Conservation (phyloP, 2,329 filamentous ascomycete genomes). For the Trichothecium roseum region DNA sequence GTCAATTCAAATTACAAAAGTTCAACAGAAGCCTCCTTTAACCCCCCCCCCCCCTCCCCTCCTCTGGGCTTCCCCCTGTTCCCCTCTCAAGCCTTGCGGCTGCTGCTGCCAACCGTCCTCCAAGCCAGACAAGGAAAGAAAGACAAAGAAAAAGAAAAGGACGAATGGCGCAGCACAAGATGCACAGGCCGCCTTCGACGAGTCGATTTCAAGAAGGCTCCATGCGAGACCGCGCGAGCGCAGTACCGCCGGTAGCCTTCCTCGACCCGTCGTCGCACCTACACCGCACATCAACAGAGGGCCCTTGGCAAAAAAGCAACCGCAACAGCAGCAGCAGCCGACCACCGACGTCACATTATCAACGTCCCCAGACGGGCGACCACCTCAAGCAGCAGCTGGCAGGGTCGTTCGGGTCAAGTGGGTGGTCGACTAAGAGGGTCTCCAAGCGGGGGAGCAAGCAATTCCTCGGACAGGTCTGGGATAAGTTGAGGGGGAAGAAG, state of each 20-base stretch:
- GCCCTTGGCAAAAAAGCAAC: neutral
- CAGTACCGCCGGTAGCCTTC: conserved; percentile 59
- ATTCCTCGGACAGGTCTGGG: conserved; percentile 26
- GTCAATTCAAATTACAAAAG: no score
- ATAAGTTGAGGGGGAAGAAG: conserved; percentile 22
- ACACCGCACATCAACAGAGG: no score
- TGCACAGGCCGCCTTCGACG: conserved; percentile 22
- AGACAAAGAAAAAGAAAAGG: conserved; percentile 12
- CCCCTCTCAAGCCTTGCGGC: no score
- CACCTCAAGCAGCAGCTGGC: conserved; percentile 4
- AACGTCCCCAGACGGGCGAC: conserved; percentile 1
- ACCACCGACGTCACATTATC: neutral
- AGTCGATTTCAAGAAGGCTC: conserved; percentile 68
- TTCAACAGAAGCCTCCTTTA: no score
- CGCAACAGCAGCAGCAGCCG: conserved; percentile 5
- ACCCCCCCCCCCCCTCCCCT: no score
- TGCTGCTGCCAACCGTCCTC: no score
- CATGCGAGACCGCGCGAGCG: conserved; percentile 73
- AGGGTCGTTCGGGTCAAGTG: conserved; percentile 11
- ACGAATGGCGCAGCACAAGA: neutral
- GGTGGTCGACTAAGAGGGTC: conserved; percentile 19
- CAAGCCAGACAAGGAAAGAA: neutral
- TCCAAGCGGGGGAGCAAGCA: conserved; percentile 14
- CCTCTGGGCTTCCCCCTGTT: no score
- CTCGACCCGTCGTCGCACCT: conserved; percentile 26